phyloP scores from a whole-genome alignment of 2,329 filamentous ascomycete species.

The Curvularia sp. region DNA sequence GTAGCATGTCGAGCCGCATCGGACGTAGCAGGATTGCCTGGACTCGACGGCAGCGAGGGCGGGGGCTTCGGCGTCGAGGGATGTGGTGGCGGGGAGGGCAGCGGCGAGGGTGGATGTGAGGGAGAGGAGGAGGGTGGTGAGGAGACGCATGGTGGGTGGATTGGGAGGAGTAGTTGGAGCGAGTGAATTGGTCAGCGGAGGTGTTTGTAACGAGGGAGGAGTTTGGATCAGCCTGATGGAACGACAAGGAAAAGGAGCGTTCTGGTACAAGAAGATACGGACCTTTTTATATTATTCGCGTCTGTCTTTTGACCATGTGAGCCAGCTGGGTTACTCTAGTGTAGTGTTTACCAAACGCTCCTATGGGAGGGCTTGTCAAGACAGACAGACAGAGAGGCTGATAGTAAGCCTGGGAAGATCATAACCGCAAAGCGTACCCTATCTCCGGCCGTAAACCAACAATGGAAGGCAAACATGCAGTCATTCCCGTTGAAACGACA shows the following conservation, averaged over 20 bases:
- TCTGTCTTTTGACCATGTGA: too few species aligned
- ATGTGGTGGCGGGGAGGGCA: constrained; percentile 31
- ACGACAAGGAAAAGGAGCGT: too few species aligned
- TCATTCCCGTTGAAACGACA: too few species aligned
- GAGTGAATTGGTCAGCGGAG: background rate
- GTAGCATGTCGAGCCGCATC: constrained; percentile 64
- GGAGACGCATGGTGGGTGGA: background rate
- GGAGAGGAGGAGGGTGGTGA: constrained; percentile 22
- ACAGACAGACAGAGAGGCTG: too few species aligned
- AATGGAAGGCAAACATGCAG: background rate
- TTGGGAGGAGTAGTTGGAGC: background rate
- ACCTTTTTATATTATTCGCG: background rate
- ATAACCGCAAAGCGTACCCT: background rate
- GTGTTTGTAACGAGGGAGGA: constrained; percentile 7
- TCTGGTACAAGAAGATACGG: background rate
- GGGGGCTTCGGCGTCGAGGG: constrained; percentile 26
- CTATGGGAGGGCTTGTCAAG: background rate
- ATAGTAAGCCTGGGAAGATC: too few species aligned
- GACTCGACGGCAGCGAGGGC: constrained; percentile 38
- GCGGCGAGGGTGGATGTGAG: constrained; percentile 14
- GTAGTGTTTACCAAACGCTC: background rate
- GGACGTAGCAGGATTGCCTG: constrained; percentile 56
- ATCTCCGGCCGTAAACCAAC: background rate
- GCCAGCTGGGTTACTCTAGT: background rate
- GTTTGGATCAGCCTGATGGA: too few species aligned